Evolutionary conservation across 2,329 filamentous ascomycete species (phyloP).

Genomic region (Colletotrichum sidae): DNA sequence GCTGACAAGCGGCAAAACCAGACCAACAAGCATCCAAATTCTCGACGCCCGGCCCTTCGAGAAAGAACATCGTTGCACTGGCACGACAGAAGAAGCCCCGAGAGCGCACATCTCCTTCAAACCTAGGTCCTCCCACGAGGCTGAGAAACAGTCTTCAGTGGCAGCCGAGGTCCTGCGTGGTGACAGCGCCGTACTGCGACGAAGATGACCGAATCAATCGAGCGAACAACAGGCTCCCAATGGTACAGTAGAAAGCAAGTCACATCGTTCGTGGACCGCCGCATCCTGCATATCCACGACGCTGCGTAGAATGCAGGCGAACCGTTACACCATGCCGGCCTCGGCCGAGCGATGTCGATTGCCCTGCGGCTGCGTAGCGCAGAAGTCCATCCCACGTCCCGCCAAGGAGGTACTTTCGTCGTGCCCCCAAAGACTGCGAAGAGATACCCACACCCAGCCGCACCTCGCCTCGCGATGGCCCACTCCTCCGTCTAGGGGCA

Average conservation of each 20-base stretch:
- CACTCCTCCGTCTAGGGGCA: background rate
- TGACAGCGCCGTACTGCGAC: background rate
- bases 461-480: slow-evolving; percentile 4
- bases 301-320: slow-evolving; percentile 6
- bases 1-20: slow-evolving; percentile 18
- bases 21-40: background rate
- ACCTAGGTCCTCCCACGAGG: slow-evolving; percentile 4
- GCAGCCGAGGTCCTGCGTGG: background rate
- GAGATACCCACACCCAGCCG: background rate
- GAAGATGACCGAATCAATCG: slow-evolving; percentile 5
- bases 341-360: slow-evolving; percentile 24
- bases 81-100: background rate
- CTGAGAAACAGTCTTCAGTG: background rate
- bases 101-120: background rate
- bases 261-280: background rate
- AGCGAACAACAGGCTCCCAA: too few relatives aligned
- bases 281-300: background rate
- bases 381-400: too few relatives aligned
- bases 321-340: slow-evolving; percentile 30
- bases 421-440: background rate
- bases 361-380: background rate
- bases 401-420: background rate
- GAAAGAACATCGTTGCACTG: background rate
- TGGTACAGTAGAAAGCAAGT: background rate
- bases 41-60: background rate